Evolutionary conservation across 768 basidiomycete genomes (phyloP).

Genomic region (Scleroderma citrinum): DNA sequence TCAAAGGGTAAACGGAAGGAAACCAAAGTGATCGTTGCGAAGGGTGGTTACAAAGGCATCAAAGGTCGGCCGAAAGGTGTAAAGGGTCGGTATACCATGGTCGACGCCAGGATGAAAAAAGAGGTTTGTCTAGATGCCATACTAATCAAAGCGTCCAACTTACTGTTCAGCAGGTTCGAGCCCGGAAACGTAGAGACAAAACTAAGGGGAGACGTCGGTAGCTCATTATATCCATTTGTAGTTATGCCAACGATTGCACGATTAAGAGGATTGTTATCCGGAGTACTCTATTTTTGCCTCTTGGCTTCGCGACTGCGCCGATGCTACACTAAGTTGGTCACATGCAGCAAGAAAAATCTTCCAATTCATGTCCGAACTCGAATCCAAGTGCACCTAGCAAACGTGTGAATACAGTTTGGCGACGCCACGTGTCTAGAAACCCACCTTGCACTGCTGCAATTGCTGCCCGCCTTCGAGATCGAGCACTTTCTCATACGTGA

Average conservation of each 20-base stretch:
- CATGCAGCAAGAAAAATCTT: conserved; percentile 36
- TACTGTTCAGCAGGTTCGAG: conserved; percentile 53
- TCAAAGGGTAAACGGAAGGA: conserved; percentile 68
- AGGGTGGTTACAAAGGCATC: conserved; percentile 81
- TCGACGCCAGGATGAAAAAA: conserved; percentile 90
- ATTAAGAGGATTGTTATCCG: neutral
- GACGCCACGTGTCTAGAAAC: conserved; percentile 5
- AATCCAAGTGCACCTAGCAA: conserved; percentile 41
- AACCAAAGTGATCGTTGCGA: conserved; percentile 86
- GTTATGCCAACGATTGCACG: neutral
- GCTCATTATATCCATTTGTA: neutral
- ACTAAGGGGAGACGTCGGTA: conserved; percentile 35
- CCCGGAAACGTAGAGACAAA: conserved; percentile 75
- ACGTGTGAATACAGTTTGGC: neutral
- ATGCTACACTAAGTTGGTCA: conserved; percentile 35
- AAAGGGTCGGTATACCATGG: conserved; percentile 93
- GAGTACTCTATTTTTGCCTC: conserved; percentile 3
- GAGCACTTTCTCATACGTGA: conserved; percentile 41
- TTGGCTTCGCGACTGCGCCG: conserved; percentile 22
- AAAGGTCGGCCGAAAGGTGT: conserved; percentile 94
- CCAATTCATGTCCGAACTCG: conserved; percentile 40
- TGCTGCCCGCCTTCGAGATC: conserved; percentile 53
- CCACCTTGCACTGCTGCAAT: conserved; percentile 50
- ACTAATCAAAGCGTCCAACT: neutral
- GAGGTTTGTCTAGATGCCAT: conserved; percentile 43